Evolutionary conservation across 805 yeast species (phyloP), one percentile per base, ranked within the genome.

Genomic region (Kodamaea kakaduensis): DNA sequence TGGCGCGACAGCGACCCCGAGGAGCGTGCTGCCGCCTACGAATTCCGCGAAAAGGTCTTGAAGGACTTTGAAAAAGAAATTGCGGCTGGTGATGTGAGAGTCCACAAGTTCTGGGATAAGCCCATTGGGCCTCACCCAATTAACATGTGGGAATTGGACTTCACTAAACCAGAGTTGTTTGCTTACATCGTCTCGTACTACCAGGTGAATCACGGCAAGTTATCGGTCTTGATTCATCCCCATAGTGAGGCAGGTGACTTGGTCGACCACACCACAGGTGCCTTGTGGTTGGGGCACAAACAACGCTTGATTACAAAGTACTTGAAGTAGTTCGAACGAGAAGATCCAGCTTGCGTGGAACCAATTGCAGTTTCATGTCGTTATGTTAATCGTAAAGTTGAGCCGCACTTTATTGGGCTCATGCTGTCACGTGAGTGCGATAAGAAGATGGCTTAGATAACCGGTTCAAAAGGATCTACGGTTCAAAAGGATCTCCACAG

Each of bases 91-190:
- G 51, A 56, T 15, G 56, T 72, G 8, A 46, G 75, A 36, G 61
- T 73, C 3, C 61, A 64, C 52, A 64, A 64, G 38, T 55, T 71
- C 19, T 71, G 72, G 65, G 69, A 68, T 24, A 52, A 54, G 27
- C 71, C 77, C 17, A 48, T 77, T 18, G 83, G 83, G 0, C 82
- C 83, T 2, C 81, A 77, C 43, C 78, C 81, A 0, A 55, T 69
- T 19, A 68, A 63, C 24, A 77, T 77, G 81, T 77, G 75, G 62
- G 81, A 77, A 46, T 45, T 69, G 17, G 82, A 77, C 51, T 71
- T 73, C 38, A 55, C 61, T 20, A 66, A 57, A 6, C 72, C 78
- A 0, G 72, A 60, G 19, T 45, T 68, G 6, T 74, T 74, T 42
- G 52, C 61, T 2, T 59, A 58, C 21, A 40, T 75, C 12, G 64